A percentile compares a stretch with the other conserved stretches of the same genome.
phyloP scores from a whole-genome alignment of 768 basidiomycete genomes.

The Trametes maxima region DNA sequence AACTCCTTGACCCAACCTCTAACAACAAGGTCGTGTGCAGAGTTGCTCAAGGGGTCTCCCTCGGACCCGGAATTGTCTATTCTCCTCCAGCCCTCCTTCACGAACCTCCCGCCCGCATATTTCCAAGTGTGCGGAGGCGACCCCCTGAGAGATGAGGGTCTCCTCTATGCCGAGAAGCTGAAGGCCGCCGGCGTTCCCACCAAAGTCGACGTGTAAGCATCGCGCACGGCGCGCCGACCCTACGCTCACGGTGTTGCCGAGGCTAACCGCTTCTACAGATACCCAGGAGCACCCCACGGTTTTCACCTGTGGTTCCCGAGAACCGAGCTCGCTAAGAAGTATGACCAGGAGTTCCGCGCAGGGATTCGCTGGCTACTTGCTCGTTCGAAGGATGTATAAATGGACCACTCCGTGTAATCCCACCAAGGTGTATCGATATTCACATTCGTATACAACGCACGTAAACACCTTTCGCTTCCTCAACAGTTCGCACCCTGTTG shows the following conservation, averaged over 20 bases:
- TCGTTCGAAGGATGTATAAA: background rate
- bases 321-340: background rate
- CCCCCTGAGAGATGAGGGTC: slow-evolving; percentile 33
- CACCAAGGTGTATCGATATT: too few species aligned
- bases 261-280: background rate
- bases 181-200: slow-evolving; percentile 28
- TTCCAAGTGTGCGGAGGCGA: slow-evolving; percentile 31
- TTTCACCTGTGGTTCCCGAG: slow-evolving; percentile 4
- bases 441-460: too few species aligned
- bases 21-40: background rate
- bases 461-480: too few species aligned
- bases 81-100: slow-evolving; percentile 23
- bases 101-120: slow-evolving; percentile 26
- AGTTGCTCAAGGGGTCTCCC: background rate
- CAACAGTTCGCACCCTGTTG: too few species aligned
- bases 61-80: slow-evolving; percentile 21
- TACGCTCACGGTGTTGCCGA: too few species aligned
- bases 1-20: background rate
- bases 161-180: slow-evolving; percentile 30
- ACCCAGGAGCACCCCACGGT: slow-evolving; percentile 1
- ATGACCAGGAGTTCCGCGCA: background rate
- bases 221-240: background rate
- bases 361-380: slow-evolving; percentile 6
- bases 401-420: background rate
- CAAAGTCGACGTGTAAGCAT: slow-evolving; percentile 28